Evolutionary conservation across 768 basidiomycete genomes (phyloP), one percentile per base, ranked within the genome.

Genomic region (Kwoniella dendrophila): DNA sequence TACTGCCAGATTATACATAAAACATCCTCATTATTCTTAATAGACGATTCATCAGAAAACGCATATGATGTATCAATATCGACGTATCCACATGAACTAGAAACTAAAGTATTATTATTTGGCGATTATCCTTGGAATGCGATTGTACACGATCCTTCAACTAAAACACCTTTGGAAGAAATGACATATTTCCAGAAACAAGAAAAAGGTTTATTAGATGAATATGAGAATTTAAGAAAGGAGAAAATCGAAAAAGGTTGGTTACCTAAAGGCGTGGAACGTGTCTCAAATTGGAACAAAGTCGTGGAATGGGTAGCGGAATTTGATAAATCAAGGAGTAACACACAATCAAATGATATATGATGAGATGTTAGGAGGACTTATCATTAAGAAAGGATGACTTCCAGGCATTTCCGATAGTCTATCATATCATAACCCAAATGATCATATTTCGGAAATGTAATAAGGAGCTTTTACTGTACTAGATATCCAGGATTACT

Each of bases 11-110:
- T 90, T 47, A 88, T 89, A 72, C 79, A 84, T 33, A 81, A 84
- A 61, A 79, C 90, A 18, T 83, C 83, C 16, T 87, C 89, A 11
- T 81, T 82, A 40, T 73, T 90, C 38, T 80, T 92, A 54, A 86
- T 92, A 60, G 90, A 92, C 76, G 90, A 92, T 79, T 90, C 89
- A 5, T 71, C 87, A 41, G 90, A 91, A 77, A 90, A 91, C 76
- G 88, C 87, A 36, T 66, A 88, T 27, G 82, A 85, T 59, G 86
- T 86, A 64, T 83, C 82, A 0, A 82, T 77, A 4, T 81, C 83
- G 33, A 67, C 75, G 20, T 81, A 82, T 22, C 83, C 84, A 1
- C 84, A 84, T 16, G 84, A 82, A 2, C 80, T 82, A n/a, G 82
- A 84, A 1, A 84, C 83, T 14, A 84, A 82, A 2, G 86, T 88